Evolutionary conservation across 805 yeast genomes (phyloP).

Genomic region (Starmerella vitae): DNA sequence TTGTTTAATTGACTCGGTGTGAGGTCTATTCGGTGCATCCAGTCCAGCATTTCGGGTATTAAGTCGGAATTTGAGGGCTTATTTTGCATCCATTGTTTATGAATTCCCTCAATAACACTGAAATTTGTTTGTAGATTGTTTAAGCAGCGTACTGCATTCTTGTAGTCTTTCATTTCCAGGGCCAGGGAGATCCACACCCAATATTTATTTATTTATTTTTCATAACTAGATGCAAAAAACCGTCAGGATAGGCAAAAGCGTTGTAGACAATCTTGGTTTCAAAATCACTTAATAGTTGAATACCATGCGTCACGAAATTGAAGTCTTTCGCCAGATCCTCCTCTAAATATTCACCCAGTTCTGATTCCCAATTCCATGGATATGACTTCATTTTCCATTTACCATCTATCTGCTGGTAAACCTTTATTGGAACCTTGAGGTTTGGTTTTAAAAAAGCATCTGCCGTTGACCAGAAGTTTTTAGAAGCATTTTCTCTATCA

Average conservation of each 20-base stretch:
- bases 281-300: constrained; percentile 38
- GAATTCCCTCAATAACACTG: constrained; percentile 72
- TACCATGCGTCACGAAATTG: constrained; percentile 27
- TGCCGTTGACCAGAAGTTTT: constrained; percentile 23
- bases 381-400: not conserved
- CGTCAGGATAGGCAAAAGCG: constrained; percentile 42
- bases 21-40: constrained; percentile 61
- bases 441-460: constrained; percentile 13
- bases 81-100: constrained; percentile 41
- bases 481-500: constrained; percentile 11
- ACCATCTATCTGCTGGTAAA: constrained; percentile 1
- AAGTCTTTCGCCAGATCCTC: constrained; percentile 30
- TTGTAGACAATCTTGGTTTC: constrained; percentile 26
- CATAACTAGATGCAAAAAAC: constrained; percentile 39
- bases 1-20: constrained; percentile 51
- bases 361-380: not conserved
- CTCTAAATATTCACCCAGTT: constrained; percentile 14
- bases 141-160: constrained; percentile 73
- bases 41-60: constrained; percentile 74
- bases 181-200: too few species aligned
- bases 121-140: constrained; percentile 84
- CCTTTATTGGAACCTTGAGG: constrained; percentile 6
- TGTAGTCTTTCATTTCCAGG: constrained; percentile 18
- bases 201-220: too few species aligned
- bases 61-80: constrained; percentile 45